phyloP scores from a whole-genome alignment of 163 green algal genomes.

The Prototheca wickerhamii region DNA sequence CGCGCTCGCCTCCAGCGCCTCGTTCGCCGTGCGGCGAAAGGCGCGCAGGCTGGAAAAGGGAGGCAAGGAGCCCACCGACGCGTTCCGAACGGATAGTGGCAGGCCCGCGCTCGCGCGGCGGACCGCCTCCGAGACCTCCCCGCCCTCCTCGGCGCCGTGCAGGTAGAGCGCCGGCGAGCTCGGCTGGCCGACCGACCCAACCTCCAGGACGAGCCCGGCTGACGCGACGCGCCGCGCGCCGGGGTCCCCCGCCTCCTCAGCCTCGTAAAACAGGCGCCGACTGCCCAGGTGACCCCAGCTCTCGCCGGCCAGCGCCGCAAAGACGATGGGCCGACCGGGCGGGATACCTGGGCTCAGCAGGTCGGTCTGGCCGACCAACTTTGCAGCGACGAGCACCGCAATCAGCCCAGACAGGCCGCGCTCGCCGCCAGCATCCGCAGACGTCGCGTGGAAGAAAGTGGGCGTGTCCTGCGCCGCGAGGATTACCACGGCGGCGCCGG shows the following conservation, averaged over 20 bases:
- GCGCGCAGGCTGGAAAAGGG: not conserved
- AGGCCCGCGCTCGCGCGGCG: no score
- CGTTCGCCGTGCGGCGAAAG: not conserved
- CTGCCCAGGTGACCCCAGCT: conserved; percentile 67
- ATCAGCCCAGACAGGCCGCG: conserved; percentile 57
- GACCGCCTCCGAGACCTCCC: no score
- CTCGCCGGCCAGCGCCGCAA: conserved; percentile 61
- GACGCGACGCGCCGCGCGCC: not conserved
- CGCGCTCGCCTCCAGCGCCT: not conserved
- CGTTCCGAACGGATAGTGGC: no score
- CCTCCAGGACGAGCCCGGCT: conserved; percentile 32
- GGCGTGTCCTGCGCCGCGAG: conserved; percentile 52
- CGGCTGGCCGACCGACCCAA: not conserved
- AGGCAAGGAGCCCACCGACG: not conserved
- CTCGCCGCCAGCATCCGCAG: conserved; percentile 33
- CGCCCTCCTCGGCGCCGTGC: not conserved
- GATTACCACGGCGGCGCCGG: conserved; percentile 36
- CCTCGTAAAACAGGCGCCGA: conserved; percentile 60
- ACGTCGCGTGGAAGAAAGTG: conserved; percentile 53
- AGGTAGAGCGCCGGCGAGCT: not conserved
- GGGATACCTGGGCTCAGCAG: conserved; percentile 4
- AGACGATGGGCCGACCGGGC: conserved; percentile 37
- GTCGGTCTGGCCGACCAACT: conserved; percentile 41
- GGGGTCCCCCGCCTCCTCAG: not conserved
- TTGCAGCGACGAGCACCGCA: conserved; percentile 48